Evolutionary conservation across 75 land plant genomes (phyloP), one percentile per base, ranked within the genome.

Genomic region (Adiantum capillusveneris): DNA sequence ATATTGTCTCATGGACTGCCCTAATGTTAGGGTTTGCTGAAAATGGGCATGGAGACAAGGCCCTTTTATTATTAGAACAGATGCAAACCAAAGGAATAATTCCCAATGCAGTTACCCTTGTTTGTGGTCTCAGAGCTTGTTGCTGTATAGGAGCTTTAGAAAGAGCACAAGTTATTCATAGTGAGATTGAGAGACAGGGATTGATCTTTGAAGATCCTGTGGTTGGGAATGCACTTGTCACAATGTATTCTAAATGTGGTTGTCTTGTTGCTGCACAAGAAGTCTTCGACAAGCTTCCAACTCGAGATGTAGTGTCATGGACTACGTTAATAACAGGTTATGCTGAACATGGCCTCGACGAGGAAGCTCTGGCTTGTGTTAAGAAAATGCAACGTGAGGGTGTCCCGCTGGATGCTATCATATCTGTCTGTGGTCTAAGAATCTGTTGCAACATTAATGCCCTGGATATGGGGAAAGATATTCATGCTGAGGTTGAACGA

Each of bases 1-100:
- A 79, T 44, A 58, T 73, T 51, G 73, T 63, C 45, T 79, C 81
- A 1, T 69, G 76, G 76, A 79, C 75, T 27, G 70, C 70, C 2
- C 69, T 83, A 67, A 57, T 79, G 1, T 48, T 66, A 17, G 79
- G 70, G 57, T 70, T 70, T 57, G 61, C 34, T 0, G 59, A 66
- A 26, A 55, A 55, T 24, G 74, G 75, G 31, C 22, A 44, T 46
- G 14, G 67, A 44, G 53, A 0, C 19, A 65, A 80, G 59, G 87
- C 80, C 46, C 48, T 76, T 13, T 19, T 30, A 21, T 46, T 73
- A 2, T 74, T 84, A 51, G 70, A 71, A 3, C 24, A 64, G 6
- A 80, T 84, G 83, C 44, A 25, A 41, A 13, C 17, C 19, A 29
- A 56, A 34, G 62, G 62, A 26, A 57, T 65, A 26, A 13, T 25